A percentile compares a stretch with the other conserved stretches of the same genome.
Evolutionary conservation across 2,329 filamentous ascomycete genomes (phyloP).

Genomic region (Verticillium nubilum): DNA sequence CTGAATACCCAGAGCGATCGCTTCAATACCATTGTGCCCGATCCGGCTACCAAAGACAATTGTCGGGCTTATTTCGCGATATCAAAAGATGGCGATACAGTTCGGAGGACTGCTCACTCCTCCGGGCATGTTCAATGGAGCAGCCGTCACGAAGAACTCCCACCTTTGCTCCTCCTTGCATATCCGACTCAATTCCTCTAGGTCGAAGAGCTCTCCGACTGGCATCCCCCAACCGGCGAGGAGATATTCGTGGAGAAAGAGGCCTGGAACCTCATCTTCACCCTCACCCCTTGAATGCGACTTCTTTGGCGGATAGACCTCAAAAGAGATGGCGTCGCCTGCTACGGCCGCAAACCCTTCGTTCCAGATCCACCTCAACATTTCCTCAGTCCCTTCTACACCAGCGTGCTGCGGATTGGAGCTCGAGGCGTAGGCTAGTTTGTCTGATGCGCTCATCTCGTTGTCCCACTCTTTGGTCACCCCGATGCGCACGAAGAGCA

Average conservation of each 20-base stretch:
- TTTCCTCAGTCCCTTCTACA: constrained; percentile 30
- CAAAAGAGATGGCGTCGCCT: constrained; percentile 35
- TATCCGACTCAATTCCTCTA: constrained; percentile 30
- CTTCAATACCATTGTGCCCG: neutral
- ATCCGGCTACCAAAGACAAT: neutral
- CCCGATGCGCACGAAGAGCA: constrained; percentile 41
- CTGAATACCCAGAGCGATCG: constrained; percentile 18
- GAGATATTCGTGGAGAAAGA: constrained; percentile 39
- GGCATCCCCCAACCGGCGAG: constrained; percentile 43
- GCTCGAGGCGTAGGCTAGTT: constrained; percentile 37
- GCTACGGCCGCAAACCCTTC: constrained; percentile 40
- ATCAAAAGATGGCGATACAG: constrained; percentile 34
- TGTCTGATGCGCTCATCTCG: constrained; percentile 29
- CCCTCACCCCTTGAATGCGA: constrained; percentile 17
- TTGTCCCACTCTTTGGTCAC: constrained; percentile 22
- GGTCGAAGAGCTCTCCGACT: constrained; percentile 28
- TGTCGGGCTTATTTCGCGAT: neutral
- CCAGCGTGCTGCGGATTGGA: constrained; percentile 29
- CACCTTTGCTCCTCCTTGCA: constrained; percentile 47
- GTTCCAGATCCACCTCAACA: constrained; percentile 40
- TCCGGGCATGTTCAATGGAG: constrained; percentile 41
- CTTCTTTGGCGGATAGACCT: constrained; percentile 31
- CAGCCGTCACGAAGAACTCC: constrained; percentile 43
- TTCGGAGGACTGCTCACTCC: constrained; percentile 39
- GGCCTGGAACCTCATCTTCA: constrained; percentile 8